Conservation (phyloP, 1,139 yeast species). For the Zygosaccharomyces sapae region DNA sequence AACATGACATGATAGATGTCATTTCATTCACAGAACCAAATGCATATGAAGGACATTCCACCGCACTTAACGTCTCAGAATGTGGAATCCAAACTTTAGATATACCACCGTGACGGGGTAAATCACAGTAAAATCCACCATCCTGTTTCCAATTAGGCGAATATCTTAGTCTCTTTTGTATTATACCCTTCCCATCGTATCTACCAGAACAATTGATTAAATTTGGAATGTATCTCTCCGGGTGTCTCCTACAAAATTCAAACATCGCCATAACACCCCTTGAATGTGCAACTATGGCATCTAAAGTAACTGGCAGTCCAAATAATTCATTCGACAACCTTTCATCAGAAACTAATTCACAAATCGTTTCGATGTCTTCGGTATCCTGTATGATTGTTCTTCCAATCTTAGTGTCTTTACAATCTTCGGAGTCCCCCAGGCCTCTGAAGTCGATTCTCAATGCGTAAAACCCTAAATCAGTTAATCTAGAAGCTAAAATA, state of each 20-base stretch:
- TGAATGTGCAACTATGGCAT: conserved; percentile 67
- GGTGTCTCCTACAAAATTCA: conserved; percentile 48
- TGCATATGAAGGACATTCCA: conserved; percentile 45
- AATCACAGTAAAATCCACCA: conserved; percentile 40
- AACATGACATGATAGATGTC: conserved; percentile 59
- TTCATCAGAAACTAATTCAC: conserved; percentile 41
- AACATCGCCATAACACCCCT: conserved; percentile 79
- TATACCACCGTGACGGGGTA: conserved; percentile 51
- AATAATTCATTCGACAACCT: conserved; percentile 21
- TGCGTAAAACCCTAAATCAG: conserved; percentile 58
- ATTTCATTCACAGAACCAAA: conserved; percentile 45
- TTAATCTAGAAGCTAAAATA: conserved; percentile 55
- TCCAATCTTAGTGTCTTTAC: conserved; percentile 44
- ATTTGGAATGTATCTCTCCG: conserved; percentile 50
- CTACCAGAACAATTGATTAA: conserved; percentile 73
- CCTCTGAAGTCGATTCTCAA: conserved; percentile 82
- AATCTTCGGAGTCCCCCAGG: conserved; percentile 72
- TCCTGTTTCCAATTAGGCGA: conserved; percentile 37
- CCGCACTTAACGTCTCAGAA: conserved; percentile 54
- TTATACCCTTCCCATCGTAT: conserved; percentile 42
- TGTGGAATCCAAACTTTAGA: conserved; percentile 42
- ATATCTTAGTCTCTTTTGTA: conserved; percentile 28
- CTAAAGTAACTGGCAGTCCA: conserved; percentile 41
- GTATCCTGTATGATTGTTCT: conserved; percentile 60
- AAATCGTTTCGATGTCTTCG: conserved; percentile 58